Evolutionary conservation across 1,284 basidiomycete genomes (phyloP).

Genomic region (Ganoderma resinaceum): DNA sequence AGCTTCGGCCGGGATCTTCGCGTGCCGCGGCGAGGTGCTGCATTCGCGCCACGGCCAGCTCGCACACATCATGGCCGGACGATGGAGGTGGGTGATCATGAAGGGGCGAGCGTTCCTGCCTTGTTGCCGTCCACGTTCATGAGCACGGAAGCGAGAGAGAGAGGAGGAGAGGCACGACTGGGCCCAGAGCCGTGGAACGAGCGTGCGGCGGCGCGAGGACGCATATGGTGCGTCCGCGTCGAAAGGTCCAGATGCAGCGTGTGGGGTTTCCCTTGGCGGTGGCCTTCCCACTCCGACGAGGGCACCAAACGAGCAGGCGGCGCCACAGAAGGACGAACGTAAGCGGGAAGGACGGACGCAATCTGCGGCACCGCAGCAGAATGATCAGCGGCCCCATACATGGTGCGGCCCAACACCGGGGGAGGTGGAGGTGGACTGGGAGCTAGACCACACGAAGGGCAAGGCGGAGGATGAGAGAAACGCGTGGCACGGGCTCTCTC

Average conservation of each 20-base stretch:
- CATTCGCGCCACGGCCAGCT: background rate
- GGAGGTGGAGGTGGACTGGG: background rate
- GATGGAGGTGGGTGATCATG: background rate
- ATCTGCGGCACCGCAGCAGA: constrained; percentile 20
- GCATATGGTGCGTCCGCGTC: background rate
- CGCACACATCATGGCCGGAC: background rate
- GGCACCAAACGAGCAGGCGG: constrained; percentile 4
- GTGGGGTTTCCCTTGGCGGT: constrained; percentile 6
- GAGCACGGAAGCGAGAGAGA: background rate
- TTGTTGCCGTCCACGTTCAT: background rate
- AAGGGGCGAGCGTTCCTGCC: background rate
- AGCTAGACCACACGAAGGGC: constrained; percentile 5
- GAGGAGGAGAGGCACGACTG: background rate
- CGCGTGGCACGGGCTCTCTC: background rate
- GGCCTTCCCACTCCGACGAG: constrained; percentile 5
- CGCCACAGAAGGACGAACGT: constrained; percentile 4
- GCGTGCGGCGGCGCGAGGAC: constrained; percentile 8
- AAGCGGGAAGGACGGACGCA: constrained; percentile 5
- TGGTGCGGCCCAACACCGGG: constrained; percentile 7
- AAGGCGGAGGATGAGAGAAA: constrained; percentile 7
- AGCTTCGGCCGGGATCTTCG: background rate
- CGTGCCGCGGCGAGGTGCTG: background rate
- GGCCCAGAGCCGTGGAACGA: constrained; percentile 4
- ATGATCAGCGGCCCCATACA: constrained; percentile 18
- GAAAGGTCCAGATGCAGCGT: constrained; percentile 4